Conservation (phyloP, 768 basidiomycete species). For the Paxillus involutus region DNA sequence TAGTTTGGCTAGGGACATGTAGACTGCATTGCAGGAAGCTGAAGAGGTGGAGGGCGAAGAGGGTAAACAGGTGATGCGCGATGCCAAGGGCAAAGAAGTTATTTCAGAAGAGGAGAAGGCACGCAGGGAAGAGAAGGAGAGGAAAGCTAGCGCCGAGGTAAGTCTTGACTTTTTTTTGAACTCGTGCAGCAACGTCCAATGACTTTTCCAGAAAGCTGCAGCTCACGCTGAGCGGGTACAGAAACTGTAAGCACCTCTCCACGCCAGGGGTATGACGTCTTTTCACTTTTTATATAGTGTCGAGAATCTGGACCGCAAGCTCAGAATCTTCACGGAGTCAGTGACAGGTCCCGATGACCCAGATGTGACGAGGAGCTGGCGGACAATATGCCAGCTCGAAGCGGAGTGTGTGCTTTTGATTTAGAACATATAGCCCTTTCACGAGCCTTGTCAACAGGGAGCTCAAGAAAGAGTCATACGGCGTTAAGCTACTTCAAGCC, state of each 20-base stretch:
- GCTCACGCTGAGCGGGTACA: conserved; percentile 73
- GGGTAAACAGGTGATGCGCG: conserved; percentile 44
- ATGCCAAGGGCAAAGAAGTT: conserved; percentile 54
- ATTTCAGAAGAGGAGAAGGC: conserved; percentile 71
- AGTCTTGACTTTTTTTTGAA: conserved; percentile 1
- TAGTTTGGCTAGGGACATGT: no score
- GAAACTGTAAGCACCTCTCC: conserved; percentile 45
- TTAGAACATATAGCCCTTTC: neutral
- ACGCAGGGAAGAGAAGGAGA: conserved; percentile 70
- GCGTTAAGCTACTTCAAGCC: conserved; percentile 80
- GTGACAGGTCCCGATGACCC: no score
- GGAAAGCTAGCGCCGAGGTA: conserved; percentile 69
- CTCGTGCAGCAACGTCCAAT: conserved; percentile 5
- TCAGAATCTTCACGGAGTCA: no score
- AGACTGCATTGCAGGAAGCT: no score
- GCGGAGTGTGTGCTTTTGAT: conserved; percentile 57
- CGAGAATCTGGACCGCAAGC: no score
- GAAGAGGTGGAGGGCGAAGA: no score
- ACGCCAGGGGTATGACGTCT: neutral
- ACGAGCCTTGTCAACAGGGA: conserved; percentile 46
- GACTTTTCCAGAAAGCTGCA: conserved; percentile 63
- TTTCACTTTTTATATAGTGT: conserved; percentile 33
- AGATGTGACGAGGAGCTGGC: no score
- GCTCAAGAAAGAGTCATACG: conserved; percentile 83
- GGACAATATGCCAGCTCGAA: no score